Conservation (phyloP, 2,329 filamentous ascomycete species). For the Aspergillus versicolor region DNA sequence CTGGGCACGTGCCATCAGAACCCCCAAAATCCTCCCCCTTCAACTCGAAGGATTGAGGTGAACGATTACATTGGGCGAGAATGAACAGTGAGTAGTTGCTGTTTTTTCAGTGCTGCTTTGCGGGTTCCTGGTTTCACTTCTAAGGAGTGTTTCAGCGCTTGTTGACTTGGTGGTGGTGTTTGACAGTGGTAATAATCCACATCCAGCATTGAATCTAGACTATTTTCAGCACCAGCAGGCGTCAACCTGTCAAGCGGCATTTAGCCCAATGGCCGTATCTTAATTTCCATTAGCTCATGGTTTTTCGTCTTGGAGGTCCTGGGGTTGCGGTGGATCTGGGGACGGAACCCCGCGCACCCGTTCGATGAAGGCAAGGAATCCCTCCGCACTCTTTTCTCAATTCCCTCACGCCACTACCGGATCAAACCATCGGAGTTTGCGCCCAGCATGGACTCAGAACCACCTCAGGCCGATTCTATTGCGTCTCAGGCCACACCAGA, state of each 20-base stretch:
- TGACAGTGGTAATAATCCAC: not conserved
- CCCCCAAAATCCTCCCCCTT: not conserved
- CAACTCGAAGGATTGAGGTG: too few species aligned
- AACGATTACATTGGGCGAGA: too few species aligned
- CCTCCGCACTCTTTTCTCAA: conserved; percentile 32
- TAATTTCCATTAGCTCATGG: not conserved
- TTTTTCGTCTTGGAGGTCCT: not conserved
- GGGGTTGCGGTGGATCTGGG: conserved; percentile 26
- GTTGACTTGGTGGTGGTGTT: not conserved
- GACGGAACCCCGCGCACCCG: conserved; percentile 30
- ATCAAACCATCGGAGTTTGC: conserved; percentile 4
- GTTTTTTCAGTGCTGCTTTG: not conserved
- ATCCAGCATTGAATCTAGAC: not conserved
- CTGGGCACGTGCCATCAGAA: not conserved
- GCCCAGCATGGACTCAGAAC: conserved; percentile 34
- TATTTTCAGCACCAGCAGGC: not conserved
- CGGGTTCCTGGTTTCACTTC: not conserved
- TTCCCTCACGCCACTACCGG: conserved; percentile 12
- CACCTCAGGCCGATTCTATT: conserved; percentile 29
- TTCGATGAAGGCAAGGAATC: conserved; percentile 28
- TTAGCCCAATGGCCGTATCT: not conserved
- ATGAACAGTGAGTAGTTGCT: not conserved
- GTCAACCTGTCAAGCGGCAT: not conserved
- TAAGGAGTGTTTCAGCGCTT: not conserved
- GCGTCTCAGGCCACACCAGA: conserved; percentile 23